Evolutionary conservation across 371 early-diverging fungal species (phyloP).

Genomic region (Mortierella sp.): DNA sequence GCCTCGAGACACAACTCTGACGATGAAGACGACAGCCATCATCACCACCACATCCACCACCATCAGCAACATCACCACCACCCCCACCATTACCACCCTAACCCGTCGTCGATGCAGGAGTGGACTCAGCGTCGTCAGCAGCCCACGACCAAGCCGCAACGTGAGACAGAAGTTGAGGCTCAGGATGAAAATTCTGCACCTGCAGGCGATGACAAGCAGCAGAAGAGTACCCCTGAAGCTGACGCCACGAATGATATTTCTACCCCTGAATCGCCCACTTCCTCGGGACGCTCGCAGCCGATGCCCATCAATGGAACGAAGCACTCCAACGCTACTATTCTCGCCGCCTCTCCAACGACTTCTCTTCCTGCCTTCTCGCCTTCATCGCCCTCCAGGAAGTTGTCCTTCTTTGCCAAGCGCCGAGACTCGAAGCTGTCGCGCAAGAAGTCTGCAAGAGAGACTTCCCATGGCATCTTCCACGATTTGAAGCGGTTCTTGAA

Average conservation of each 20-base stretch:
- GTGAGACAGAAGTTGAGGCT: background rate
- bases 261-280: background rate
- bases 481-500: slow-evolving; percentile 63
- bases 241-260: background rate
- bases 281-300: slow-evolving; percentile 3
- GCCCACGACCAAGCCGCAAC: slow-evolving; percentile 2
- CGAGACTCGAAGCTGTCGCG: slow-evolving; percentile 18
- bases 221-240: background rate
- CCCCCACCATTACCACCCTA: slow-evolving; percentile 7
- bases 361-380: slow-evolving; percentile 3
- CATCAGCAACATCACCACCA: slow-evolving; percentile 1
- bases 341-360: slow-evolving; percentile 3
- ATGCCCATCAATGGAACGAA: slow-evolving; percentile 13
- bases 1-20: slow-evolving; percentile 41
- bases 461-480: slow-evolving; percentile 56
- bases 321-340: background rate
- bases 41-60: slow-evolving; percentile 15
- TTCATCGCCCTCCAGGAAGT: slow-evolving; percentile 12
- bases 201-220: background rate
- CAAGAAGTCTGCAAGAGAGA: slow-evolving; percentile 35
- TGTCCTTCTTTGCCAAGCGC: slow-evolving; percentile 18
- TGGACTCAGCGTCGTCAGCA: slow-evolving; percentile 32
- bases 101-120: slow-evolving; percentile 19
- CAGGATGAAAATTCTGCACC: slow-evolving; percentile 1
- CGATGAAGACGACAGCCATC: slow-evolving; percentile 33